Conservation (phyloP, 495 filamentous ascomycete species). For the Beverwykella pulmonaria region DNA sequence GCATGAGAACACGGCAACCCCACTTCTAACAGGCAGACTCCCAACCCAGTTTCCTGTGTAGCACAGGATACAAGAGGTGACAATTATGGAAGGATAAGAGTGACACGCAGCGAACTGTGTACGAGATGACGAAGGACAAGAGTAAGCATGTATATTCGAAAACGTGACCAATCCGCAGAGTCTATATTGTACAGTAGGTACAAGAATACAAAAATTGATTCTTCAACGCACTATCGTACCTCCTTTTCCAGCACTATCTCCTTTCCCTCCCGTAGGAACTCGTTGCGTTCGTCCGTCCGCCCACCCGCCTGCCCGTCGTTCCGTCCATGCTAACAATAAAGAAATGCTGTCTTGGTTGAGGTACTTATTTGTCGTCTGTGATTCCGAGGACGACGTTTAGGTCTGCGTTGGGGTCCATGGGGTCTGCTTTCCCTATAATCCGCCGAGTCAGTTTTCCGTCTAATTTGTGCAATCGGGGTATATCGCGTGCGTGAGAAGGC, state of each 20-base stretch:
- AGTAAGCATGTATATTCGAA: conserved; percentile 25
- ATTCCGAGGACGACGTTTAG: conserved; percentile 78
- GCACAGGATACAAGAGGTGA: too few relatives aligned
- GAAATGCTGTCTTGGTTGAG: not conserved
- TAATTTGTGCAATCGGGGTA: too few relatives aligned
- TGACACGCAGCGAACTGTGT: too few relatives aligned
- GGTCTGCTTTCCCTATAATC: conserved; percentile 58
- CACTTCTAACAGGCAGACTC: too few relatives aligned
- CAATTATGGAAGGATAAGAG: too few relatives aligned
- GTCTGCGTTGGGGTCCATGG: conserved; percentile 83
- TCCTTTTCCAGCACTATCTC: conserved; percentile 9
- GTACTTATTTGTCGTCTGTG: conserved; percentile 54
- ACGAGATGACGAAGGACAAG: not conserved
- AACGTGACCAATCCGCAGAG: conserved; percentile 28
- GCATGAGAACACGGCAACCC: too few relatives aligned
- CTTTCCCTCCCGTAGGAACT: not conserved
- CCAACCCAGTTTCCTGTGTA: too few relatives aligned
- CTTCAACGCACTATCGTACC: not conserved
- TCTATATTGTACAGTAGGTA: conserved; percentile 45
- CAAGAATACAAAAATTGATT: conserved; percentile 35
- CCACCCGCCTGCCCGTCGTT: not conserved
- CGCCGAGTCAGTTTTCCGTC: not conserved
- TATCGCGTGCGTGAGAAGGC: too few relatives aligned
- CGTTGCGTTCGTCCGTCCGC: not conserved
- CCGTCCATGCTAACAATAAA: conserved; percentile 1